Conservation (phyloP, 2,329 filamentous ascomycete species). For the Diplocarpon rosae region DNA sequence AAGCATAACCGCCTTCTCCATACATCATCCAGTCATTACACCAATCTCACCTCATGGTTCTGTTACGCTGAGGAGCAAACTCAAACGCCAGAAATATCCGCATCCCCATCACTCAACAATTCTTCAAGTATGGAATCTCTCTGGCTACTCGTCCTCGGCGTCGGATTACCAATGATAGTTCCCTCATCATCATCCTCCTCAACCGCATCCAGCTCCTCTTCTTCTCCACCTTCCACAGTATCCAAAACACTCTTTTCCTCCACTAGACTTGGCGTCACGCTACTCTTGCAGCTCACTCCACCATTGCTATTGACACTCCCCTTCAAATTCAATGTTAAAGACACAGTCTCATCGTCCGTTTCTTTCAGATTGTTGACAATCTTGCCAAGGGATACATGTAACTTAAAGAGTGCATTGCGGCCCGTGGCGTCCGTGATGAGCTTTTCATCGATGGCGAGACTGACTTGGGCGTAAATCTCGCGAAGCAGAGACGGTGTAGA, state of each 20-base stretch:
- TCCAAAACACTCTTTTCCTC: slow-evolving; percentile 29
- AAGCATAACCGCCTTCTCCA: neutral
- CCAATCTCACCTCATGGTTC: neutral
- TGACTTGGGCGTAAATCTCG: slow-evolving; percentile 45
- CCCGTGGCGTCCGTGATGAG: slow-evolving; percentile 48
- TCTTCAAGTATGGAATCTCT: slow-evolving; percentile 23
- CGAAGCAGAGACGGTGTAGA: slow-evolving; percentile 48
- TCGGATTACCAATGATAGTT: slow-evolving; percentile 9
- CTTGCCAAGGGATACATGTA: slow-evolving; percentile 56
- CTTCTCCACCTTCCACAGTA: slow-evolving; percentile 33
- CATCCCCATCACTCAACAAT: slow-evolving; percentile 25
- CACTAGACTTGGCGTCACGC: slow-evolving; percentile 19
- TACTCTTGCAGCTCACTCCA: slow-evolving; percentile 11
- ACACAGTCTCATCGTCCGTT: slow-evolving; percentile 12
- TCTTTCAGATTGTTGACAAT: slow-evolving; percentile 51
- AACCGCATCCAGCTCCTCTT: slow-evolving; percentile 22
- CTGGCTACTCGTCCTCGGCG: neutral
- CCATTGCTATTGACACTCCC: slow-evolving; percentile 24
- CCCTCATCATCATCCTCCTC: slow-evolving; percentile 24
- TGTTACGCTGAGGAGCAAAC: neutral
- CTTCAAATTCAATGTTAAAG: slow-evolving; percentile 7
- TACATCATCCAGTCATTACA: slow-evolving; percentile 3
- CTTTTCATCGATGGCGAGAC: slow-evolving; percentile 51
- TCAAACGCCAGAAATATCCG: slow-evolving; percentile 18
- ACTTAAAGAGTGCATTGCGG: slow-evolving; percentile 55